Base-by-base conservation (phyloP, 2,329 filamentous ascomycete genomes). In the Ceratocystis huliohia region DNA sequence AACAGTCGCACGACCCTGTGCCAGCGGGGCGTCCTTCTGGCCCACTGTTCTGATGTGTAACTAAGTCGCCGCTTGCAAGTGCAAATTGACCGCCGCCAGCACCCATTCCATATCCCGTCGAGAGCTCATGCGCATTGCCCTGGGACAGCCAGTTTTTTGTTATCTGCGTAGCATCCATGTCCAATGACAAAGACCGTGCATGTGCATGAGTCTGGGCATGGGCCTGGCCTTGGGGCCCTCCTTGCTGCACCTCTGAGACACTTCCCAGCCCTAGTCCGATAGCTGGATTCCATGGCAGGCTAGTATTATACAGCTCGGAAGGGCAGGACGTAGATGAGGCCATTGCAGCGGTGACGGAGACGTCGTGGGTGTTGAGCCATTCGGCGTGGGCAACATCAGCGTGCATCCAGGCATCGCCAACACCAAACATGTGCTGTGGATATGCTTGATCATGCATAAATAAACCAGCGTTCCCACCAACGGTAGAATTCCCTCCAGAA, bases 201-300 rank as follows among this genome's bases (percentile, higher is more conserved):
- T 70, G 4, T 77, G 76, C 17, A 71, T 59, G 69, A 22, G 78
- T 69, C 63, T 78, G 75, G 45, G 72, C 73, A 2, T 25, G 20
- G 4, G 10, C 15, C 20, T 53, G 48, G 20, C 22, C 15, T 22
- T 22, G 8, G 48, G 48, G 7, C 3, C 20, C 48, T 25, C 20
- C 22, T 15, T 25, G 48, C 48, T 53, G 20, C 48, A 53, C 13
- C 48, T 53, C 48, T 15, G 22, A 10, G 20, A 53, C 20, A 25
- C 48, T 53, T 13, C 28, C 15, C 48, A 53, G 22, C 8, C 20
- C 48, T 10, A 53, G 48, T 25, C 48, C 48, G 8, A 13, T 25
- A 22, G 75, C 73, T 5, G 76, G 74, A 1, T 73, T 75, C 78
- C 78, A 79, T 1, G 76, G 74, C 69, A 78, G 73, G 2, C 74